Conservation (phyloP, 805 yeast species). For the Lachancea sp. region DNA sequence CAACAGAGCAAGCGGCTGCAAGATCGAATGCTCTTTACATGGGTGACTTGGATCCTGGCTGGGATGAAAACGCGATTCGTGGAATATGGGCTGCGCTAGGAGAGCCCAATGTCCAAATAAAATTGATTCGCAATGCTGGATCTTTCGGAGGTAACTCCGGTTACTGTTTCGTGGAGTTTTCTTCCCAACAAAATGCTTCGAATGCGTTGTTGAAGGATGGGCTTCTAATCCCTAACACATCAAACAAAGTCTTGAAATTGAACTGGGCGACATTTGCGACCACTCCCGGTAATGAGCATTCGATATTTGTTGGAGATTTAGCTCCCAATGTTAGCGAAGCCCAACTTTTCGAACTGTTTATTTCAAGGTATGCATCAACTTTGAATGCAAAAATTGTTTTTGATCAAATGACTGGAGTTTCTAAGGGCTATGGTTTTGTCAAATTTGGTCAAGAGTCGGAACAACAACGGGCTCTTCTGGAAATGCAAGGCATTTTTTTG, state of each 20-base stretch:
- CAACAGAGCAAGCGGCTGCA: slow-evolving; percentile 1
- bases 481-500: slow-evolving; percentile 73
- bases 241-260: slow-evolving; percentile 53
- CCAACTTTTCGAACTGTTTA: slow-evolving; percentile 58
- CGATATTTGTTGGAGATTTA: slow-evolving; percentile 83
- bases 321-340: slow-evolving; percentile 67
- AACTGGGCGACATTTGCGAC: slow-evolving; percentile 61
- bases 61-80: slow-evolving; percentile 66
- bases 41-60: slow-evolving; percentile 84
- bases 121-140: slow-evolving; percentile 49
- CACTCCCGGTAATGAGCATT: slow-evolving; percentile 39
- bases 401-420: slow-evolving; percentile 60
- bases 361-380: slow-evolving; percentile 62
- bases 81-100: slow-evolving; percentile 68
- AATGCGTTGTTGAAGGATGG: slow-evolving; percentile 67
- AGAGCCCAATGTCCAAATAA: slow-evolving; percentile 52
- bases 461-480: slow-evolving; percentile 64
- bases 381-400: slow-evolving; percentile 71
- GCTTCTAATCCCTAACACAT: slow-evolving; percentile 51
- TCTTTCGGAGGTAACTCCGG: slow-evolving; percentile 45
- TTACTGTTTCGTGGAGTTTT: slow-evolving; percentile 78
- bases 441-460: slow-evolving; percentile 60
- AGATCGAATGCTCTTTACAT: slow-evolving; percentile 52
- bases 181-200: slow-evolving; percentile 51
- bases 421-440: slow-evolving; percentile 90